phyloP scores from a whole-genome alignment of 257 asterid species.

The Sherardia arvensis region DNA sequence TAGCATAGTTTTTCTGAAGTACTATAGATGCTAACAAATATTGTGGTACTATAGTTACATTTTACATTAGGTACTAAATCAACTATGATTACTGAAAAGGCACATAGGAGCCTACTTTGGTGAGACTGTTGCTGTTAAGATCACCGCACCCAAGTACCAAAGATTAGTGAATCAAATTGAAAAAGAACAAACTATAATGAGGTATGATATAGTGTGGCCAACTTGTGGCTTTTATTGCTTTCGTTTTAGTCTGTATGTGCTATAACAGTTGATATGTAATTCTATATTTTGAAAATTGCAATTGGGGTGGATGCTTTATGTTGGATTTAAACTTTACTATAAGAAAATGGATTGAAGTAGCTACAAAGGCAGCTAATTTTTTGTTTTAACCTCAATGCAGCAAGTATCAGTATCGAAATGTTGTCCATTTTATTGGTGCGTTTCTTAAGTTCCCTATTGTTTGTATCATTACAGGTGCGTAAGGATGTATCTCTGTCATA shows the following conservation, averaged over 20 bases:
- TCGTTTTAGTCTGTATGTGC: not conserved
- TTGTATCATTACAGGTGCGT: conserved; percentile 77
- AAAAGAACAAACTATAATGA: conserved; percentile 70
- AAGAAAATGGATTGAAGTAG: not conserved
- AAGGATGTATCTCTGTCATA: not conserved
- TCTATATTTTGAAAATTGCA: not conserved
- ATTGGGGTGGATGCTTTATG: not conserved
- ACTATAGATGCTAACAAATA: not conserved
- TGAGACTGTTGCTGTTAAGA: conserved; percentile 76
- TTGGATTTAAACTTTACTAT: not conserved
- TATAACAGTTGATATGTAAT: not conserved
- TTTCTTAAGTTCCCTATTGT: conserved; percentile 67
- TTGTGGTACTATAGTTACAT: not conserved
- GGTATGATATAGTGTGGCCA: conserved; percentile 26
- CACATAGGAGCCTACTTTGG: conserved; percentile 69
- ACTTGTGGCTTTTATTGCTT: not conserved
- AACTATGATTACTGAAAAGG: conserved; percentile 35
- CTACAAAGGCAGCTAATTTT: not conserved
- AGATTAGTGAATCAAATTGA: conserved; percentile 62
- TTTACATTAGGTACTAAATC: conserved; percentile 10
- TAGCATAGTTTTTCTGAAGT: conserved; percentile 12
- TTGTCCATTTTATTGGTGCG: conserved; percentile 83
- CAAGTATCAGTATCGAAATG: conserved; percentile 69
- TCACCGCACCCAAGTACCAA: conserved; percentile 58
- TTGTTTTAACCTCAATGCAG: conserved; percentile 38